Evolutionary conservation across 1,139 yeast species (phyloP).

Genomic region (Suhomyces choctaworum): DNA sequence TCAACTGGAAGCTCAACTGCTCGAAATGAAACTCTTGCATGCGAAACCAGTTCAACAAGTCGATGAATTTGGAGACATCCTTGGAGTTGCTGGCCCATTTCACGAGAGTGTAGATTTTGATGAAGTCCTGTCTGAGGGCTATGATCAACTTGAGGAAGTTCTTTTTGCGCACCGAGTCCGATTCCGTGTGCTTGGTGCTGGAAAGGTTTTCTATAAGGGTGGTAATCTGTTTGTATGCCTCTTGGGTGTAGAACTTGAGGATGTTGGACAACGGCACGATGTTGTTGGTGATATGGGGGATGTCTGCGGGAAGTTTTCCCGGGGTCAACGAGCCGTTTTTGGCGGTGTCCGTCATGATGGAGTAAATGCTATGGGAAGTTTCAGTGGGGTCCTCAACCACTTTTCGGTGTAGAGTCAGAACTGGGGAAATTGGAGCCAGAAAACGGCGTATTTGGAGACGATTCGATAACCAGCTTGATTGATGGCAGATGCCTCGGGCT

Average conservation of each 20-base stretch:
- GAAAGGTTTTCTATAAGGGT: constrained; percentile 60
- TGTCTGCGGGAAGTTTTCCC: constrained; percentile 19
- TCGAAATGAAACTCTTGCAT: constrained; percentile 73
- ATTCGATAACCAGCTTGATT: too few species aligned
- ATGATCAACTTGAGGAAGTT: constrained; percentile 68
- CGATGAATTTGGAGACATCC: constrained; percentile 74
- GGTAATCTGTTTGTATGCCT: constrained; percentile 63
- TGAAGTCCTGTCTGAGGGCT: constrained; percentile 73
- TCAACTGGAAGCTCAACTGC: constrained; percentile 51
- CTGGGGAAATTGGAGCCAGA: too few species aligned
- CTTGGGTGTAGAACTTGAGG: constrained; percentile 59
- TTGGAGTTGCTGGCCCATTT: constrained; percentile 82
- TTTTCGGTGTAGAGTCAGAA: too few species aligned
- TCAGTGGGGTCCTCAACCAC: too few species aligned
- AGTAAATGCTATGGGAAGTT: too few species aligned
- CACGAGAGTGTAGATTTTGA: constrained; percentile 77
- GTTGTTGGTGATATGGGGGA: constrained; percentile 77
- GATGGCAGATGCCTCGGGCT: too few species aligned
- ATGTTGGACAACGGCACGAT: constrained; percentile 63
- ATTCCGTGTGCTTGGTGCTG: constrained; percentile 35
- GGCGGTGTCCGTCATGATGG: constrained; percentile 1
- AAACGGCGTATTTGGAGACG: too few species aligned
- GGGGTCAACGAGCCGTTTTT: constrained; percentile 2
- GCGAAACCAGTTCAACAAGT: constrained; percentile 82
- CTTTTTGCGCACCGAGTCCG: constrained; percentile 65